Percentiles rank a stretch among this genome's conserved stretches.
These are phyloP conservation scores for Papiliotrema fonsecae DNA, from an alignment of 1,284 basidiomycete genomes.

Conservation along the genomic window DNA sequence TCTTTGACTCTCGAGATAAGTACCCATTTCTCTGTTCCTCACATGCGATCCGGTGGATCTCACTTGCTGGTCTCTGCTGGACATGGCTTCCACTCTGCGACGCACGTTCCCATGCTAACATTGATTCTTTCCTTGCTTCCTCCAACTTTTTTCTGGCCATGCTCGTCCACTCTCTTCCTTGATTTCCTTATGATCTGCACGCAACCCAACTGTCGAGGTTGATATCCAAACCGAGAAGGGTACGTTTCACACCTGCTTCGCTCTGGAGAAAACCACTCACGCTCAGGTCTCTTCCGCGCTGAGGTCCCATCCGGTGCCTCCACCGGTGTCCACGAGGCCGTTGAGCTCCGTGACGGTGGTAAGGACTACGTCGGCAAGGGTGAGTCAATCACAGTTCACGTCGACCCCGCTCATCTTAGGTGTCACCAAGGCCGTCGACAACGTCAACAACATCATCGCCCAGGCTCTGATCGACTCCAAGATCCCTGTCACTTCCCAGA, in stretches of 20 bases:
- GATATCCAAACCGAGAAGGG: constrained; percentile 84
- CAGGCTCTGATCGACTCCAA: constrained; percentile 83
- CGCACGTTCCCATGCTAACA: constrained; percentile 5
- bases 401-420: constrained; percentile 52
- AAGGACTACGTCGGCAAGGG: constrained; percentile 96
- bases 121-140: background rate
- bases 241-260: constrained; percentile 48
- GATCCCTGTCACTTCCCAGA: constrained; percentile 84
- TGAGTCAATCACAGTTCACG: constrained; percentile 37
- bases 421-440: constrained; percentile 87
- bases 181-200: constrained; percentile 23
- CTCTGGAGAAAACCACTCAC: background rate
- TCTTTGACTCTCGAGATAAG: constrained; percentile 12
- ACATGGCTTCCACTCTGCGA: background rate
- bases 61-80: background rate
- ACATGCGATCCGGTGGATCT: background rate
- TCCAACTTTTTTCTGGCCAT: background rate
- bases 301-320: constrained; percentile 97
- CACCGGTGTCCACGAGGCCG: constrained; percentile 96
- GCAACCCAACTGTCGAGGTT: constrained; percentile 91
- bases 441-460: constrained; percentile 90
- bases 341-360: constrained; percentile 96
- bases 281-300: constrained; percentile 82
- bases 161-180: background rate
- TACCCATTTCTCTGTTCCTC: background rate